These are phyloP conservation scores for Martiniozyma asiatica DNA, from an alignment of 1,139 yeast species.

Conservation along the genomic window DNA sequence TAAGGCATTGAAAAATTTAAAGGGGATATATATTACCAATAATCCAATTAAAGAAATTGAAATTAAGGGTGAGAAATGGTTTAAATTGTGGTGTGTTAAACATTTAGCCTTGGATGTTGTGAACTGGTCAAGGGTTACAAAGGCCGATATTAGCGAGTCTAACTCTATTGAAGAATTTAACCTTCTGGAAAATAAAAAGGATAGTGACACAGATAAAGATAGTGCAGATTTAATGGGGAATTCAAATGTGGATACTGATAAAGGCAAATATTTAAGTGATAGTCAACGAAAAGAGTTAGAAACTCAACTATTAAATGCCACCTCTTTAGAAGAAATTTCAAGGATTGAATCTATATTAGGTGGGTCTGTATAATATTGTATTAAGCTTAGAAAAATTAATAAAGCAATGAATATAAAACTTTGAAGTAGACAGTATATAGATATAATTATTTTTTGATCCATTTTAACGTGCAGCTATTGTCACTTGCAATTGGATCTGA, in stretches of 20 bases:
- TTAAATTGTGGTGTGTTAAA: too few relatives aligned
- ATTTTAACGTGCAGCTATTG: too few relatives aligned
- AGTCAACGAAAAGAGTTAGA: conserved; percentile 43
- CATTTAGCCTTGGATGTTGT: too few relatives aligned
- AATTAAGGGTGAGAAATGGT: too few relatives aligned
- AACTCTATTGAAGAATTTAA: too few relatives aligned
- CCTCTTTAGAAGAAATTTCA: conserved; percentile 63
- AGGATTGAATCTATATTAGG: conserved; percentile 45
- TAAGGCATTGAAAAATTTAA: conserved; percentile 29
- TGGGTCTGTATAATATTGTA: too few relatives aligned
- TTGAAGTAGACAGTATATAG: conserved; percentile 13
- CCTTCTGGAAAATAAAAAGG: background rate
- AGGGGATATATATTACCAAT: background rate
- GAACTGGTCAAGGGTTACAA: too few relatives aligned
- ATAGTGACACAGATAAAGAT: background rate
- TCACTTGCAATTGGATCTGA: too few relatives aligned
- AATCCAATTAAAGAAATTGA: background rate
- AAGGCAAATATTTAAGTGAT: conserved; percentile 34
- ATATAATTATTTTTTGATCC: background rate
- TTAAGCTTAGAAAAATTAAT: too few relatives aligned
- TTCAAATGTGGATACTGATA: conserved; percentile 1
- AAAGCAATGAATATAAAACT: too few relatives aligned
- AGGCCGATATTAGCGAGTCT: too few relatives aligned
- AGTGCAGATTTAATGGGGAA: too few relatives aligned
- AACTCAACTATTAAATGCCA: conserved; percentile 45